These are phyloP conservation scores for Imleria badia DNA, from an alignment of 768 basidiomycete species.

Conservation along the genomic window DNA sequence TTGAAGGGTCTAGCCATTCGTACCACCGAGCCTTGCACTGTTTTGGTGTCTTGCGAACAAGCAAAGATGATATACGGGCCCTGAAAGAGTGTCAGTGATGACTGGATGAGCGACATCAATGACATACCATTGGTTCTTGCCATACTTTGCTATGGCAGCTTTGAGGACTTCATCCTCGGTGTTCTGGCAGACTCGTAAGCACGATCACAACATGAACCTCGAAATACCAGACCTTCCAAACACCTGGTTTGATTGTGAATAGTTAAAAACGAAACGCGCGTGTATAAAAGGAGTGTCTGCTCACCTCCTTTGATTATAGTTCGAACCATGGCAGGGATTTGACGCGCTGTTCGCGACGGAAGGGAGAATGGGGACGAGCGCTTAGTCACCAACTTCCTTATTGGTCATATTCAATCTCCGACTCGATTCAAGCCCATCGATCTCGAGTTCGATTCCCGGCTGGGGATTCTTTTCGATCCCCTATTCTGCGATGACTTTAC, in stretches of 20 bases:
- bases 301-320: slow-evolving; percentile 89
- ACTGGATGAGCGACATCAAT: neutral
- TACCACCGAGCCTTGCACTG: slow-evolving; percentile 99
- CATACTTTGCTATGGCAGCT: slow-evolving; percentile 97
- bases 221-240: slow-evolving; percentile 66
- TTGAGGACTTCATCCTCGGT: slow-evolving; percentile 98
- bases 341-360: neutral
- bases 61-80: slow-evolving; percentile 96
- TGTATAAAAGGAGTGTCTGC: slow-evolving; percentile 22
- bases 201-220: neutral
- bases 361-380: neutral
- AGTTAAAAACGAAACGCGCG: slow-evolving; percentile 1
- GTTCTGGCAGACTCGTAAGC: slow-evolving; percentile 51
- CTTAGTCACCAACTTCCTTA: slow-evolving; percentile 12
- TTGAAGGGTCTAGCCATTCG: slow-evolving; percentile 98
- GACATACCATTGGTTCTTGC: slow-evolving; percentile 88
- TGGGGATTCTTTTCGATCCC: neutral
- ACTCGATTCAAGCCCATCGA: neutral
- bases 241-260: slow-evolving; percentile 42
- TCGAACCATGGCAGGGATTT: slow-evolving; percentile 61
- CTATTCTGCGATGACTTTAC: slow-evolving; percentile 5
- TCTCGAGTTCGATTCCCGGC: slow-evolving; percentile 6
- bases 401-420: slow-evolving; percentile 20
- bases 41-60: slow-evolving; percentile 98
- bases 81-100: slow-evolving; percentile 35